phyloP scores from a whole-genome alignment of 2,329 filamentous ascomycete genomes.

The Rhynchosporium graminicola region DNA sequence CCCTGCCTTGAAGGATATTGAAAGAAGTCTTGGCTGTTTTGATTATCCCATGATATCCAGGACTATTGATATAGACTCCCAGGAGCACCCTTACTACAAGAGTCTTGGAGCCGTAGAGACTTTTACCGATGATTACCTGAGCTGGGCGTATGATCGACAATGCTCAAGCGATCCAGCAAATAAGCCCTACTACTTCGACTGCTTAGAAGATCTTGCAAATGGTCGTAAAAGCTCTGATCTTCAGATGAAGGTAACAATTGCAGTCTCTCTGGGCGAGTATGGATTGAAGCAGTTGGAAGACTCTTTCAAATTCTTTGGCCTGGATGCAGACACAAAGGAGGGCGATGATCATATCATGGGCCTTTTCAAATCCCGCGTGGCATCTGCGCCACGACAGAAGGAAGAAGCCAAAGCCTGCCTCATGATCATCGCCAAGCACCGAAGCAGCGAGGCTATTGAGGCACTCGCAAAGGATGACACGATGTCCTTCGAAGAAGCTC shows the following conservation, averaged over 20 bases:
- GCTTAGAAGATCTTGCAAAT: constrained; percentile 59
- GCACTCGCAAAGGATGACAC: constrained; percentile 56
- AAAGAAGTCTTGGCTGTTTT: constrained; percentile 35
- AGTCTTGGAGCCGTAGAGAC: constrained; percentile 62
- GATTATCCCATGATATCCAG: constrained; percentile 37
- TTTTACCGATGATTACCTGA: constrained; percentile 62
- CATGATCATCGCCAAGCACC: constrained; percentile 58
- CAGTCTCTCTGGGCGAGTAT: constrained; percentile 59
- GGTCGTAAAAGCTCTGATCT: constrained; percentile 54
- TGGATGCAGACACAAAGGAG: constrained; percentile 48
- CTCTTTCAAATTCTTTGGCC: constrained; percentile 61
- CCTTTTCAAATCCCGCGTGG: constrained; percentile 58
- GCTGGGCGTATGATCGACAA: constrained; percentile 64
- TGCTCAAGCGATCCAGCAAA: constrained; percentile 54
- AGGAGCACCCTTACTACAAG: constrained; percentile 51
- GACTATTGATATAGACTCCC: constrained; percentile 42
- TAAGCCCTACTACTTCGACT: constrained; percentile 63
- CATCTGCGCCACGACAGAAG: constrained; percentile 55
- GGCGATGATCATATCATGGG: constrained; percentile 63
- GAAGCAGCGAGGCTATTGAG: constrained; percentile 58
- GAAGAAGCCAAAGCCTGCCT: constrained; percentile 57
- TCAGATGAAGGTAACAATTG: constrained; percentile 56
- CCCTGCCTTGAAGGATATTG: constrained; percentile 33
- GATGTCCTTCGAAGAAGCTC: constrained; percentile 64
- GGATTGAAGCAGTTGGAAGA: constrained; percentile 56